phyloP scores from a whole-genome alignment of 2,329 filamentous ascomycete genomes.

The Pseudocercospora musae region DNA sequence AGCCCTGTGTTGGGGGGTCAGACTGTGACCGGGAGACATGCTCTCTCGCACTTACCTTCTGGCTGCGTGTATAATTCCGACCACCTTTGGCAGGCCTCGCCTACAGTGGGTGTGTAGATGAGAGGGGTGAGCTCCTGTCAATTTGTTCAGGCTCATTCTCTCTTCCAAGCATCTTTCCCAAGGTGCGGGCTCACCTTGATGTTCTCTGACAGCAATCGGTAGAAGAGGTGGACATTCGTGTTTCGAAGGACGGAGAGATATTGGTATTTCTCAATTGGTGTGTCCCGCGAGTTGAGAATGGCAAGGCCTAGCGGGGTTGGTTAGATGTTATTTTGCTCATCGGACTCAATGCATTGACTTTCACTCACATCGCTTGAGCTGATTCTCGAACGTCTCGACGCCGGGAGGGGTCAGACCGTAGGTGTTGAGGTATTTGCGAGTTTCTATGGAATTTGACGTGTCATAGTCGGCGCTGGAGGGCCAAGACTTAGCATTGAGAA shows the following conservation, averaged over 20 bases:
- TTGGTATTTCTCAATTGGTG: slow-evolving; percentile 76
- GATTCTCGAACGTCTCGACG: slow-evolving; percentile 49
- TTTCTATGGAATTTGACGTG: slow-evolving; percentile 48
- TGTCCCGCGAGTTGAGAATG: slow-evolving; percentile 67
- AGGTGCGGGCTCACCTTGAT: slow-evolving; percentile 47
- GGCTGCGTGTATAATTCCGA: slow-evolving; percentile 93
- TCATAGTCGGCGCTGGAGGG: slow-evolving; percentile 42
- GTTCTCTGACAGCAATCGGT: slow-evolving; percentile 75
- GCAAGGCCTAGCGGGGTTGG: slow-evolving; percentile 59
- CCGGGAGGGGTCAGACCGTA: slow-evolving; percentile 53
- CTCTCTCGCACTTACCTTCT: slow-evolving; percentile 58
- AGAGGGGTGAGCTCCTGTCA: slow-evolving; percentile 71
- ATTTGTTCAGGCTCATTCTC: slow-evolving; percentile 2
- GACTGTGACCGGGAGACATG: background rate
- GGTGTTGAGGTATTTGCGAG: slow-evolving; percentile 50
- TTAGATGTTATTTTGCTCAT: slow-evolving; percentile 13
- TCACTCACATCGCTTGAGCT: slow-evolving; percentile 49
- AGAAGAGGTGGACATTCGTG: slow-evolving; percentile 78
- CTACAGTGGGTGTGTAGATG: slow-evolving; percentile 87
- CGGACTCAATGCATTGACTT: background rate
- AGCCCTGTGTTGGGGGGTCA: slow-evolving; percentile 52
- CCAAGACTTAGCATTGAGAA: slow-evolving; percentile 11
- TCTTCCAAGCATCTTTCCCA: background rate
- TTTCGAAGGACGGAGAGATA: slow-evolving; percentile 74
- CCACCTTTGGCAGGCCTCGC: slow-evolving; percentile 94